Base-by-base conservation (phyloP, 2,329 filamentous ascomycete genomes). In the Paecilomyces sp. region DNA sequence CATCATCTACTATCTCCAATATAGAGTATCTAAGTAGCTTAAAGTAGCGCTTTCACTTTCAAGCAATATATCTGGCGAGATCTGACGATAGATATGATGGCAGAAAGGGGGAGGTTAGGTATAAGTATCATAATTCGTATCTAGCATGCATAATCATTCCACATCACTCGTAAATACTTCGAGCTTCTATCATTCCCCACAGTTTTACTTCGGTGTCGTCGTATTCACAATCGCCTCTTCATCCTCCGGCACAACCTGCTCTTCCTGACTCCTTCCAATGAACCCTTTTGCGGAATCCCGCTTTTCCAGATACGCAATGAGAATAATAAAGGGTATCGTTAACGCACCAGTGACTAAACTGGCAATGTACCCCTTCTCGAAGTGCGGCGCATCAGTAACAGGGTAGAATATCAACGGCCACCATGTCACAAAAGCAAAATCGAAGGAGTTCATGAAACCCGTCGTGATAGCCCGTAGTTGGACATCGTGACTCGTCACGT, bases 401-500 rank as follows among this genome's bases (percentile, higher is more conserved):
- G 74, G 74, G 54, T 74, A 77, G 56, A 77, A 77, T 18, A 77
- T 68, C 6, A 77, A 60, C 0, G 73, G 74, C 74, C 74, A 77
- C 73, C 74, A 77, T 1, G 72, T 76, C 6, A 77, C 74, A 61
- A 77, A 77, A 0, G 73, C 75, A 61, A 77, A 78, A 57, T 78
- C 76, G 34, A 77, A 78, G 7, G 74, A 76, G 59, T 78, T 78
- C 75, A 77, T 77, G 55, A 76, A 77, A 0, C 76, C 76, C 0
- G 77, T 79, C 2, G 77, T 77, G 53, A 79, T 77, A 1, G 77
- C 77, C 0, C 77, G 69, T 2, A 79, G 69, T 51, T 79, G 77
- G 7, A 79, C 65, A 57, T 71, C 68, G 30, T 70, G 68, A n/a
- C 62, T 58, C 6, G 68, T 71, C 3, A 71, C 64, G 28, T 80